Conservation (phyloP, 1,284 basidiomycete species). For the Afroboletus lepidellus region DNA sequence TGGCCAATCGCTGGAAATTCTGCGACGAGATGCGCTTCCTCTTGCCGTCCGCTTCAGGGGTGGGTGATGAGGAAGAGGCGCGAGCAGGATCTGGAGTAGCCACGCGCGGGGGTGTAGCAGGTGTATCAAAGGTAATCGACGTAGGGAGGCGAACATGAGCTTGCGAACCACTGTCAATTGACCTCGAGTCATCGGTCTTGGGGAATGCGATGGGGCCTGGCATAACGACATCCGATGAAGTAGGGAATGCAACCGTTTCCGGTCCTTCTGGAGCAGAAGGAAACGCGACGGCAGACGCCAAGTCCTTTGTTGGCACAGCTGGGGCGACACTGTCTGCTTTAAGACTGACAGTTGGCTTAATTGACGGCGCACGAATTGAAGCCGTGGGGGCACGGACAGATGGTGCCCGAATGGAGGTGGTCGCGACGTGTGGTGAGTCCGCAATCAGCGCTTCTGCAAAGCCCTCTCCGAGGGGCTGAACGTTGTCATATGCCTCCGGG, state of each 20-base stretch:
- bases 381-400: constrained; percentile 21
- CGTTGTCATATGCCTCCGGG: constrained; percentile 28
- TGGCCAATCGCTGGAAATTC: constrained; percentile 76
- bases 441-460: constrained; percentile 3
- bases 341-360: constrained; percentile 24
- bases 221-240: constrained; percentile 5
- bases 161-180: constrained; percentile 30
- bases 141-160: constrained; percentile 29
- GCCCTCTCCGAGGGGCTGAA: constrained; percentile 10
- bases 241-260: constrained; percentile 14
- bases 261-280: constrained; percentile 16
- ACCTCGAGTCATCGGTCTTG: constrained; percentile 33
- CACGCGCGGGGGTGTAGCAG: constrained; percentile 44
- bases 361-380: constrained; percentile 26
- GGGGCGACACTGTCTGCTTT: constrained; percentile 28
- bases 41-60: constrained; percentile 66
- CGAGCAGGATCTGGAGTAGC: constrained; percentile 60
- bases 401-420: constrained; percentile 18
- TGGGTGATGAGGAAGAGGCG: constrained; percentile 42
- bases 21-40: constrained; percentile 76
- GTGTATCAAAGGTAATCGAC: constrained; percentile 49
- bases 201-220: constrained; percentile 45
- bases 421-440: constrained; percentile 20
- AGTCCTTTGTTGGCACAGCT: constrained; percentile 29
- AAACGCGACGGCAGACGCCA: constrained; percentile 12